A percentile compares a stretch with the other conserved stretches of the same genome.
These are phyloP conservation scores for Erigeron philadelphicus DNA, from an alignment of 140 eudicot genomes.

Conservation along the genomic window DNA sequence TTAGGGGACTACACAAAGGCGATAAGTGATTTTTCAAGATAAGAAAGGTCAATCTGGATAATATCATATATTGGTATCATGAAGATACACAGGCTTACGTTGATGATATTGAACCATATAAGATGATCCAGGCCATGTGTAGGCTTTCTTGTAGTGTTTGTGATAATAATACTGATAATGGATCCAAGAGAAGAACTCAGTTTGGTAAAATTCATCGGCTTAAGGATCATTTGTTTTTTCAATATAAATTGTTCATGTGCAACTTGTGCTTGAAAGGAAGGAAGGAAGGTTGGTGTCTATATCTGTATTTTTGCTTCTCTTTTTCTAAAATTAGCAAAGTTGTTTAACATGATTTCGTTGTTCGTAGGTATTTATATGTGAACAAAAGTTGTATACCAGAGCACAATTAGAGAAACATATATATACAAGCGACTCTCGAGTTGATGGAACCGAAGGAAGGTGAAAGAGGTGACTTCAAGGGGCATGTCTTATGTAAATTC, in stretches of 20 bases:
- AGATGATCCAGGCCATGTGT: conserved; percentile 87
- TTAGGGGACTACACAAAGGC: conserved; percentile 75
- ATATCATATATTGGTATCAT: conserved; percentile 64
- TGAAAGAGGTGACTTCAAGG: conserved; percentile 95
- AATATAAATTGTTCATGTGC: background rate
- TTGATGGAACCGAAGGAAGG: conserved; percentile 97
- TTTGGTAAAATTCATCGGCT: too few relatives aligned
- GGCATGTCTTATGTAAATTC: conserved; percentile 90
- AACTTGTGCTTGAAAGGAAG: background rate
- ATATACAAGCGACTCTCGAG: conserved; percentile 83
- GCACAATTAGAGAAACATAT: conserved; percentile 81
- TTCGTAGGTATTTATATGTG: conserved; percentile 80
- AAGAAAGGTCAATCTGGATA: conserved; percentile 62
- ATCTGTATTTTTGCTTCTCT: background rate
- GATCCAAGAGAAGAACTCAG: too few relatives aligned
- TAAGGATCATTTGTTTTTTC: too few relatives aligned
- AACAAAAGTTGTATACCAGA: conserved; percentile 81
- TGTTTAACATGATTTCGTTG: conserved; percentile 21
- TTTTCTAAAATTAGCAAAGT: conserved; percentile 9
- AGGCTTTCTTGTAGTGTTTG: conserved; percentile 80
- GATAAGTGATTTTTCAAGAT: conserved; percentile 51
- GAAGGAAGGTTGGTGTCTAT: too few relatives aligned
- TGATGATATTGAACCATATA: conserved; percentile 83
- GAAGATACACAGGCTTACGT: conserved; percentile 81
- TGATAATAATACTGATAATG: conserved; percentile 34